Evolutionary conservation across 2,329 filamentous ascomycete genomes (phyloP).

Genomic region (Aspergillus piperis): DNA sequence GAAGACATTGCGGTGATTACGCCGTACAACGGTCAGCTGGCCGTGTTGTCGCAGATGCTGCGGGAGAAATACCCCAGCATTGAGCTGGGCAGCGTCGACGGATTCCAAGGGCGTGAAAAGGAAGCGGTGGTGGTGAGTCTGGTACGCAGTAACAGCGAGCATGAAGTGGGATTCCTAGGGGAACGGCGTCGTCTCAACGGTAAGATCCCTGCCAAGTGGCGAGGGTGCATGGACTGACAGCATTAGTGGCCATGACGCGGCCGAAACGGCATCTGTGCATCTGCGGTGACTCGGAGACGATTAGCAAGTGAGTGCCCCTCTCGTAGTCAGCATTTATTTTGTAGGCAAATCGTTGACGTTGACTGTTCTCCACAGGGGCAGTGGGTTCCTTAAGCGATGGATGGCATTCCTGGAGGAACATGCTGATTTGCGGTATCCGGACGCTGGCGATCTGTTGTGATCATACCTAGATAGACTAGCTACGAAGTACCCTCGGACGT

Average conservation of each 20-base stretch:
- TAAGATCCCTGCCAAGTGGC: constrained; percentile 49
- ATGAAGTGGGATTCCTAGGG: constrained; percentile 88
- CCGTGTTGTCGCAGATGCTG: constrained; percentile 71
- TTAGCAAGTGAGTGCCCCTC: constrained; percentile 68
- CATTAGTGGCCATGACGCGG: constrained; percentile 88
- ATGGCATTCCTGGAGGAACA: constrained; percentile 89
- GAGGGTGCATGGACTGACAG: constrained; percentile 5
- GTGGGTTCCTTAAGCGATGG: constrained; percentile 83
- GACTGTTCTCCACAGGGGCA: constrained; percentile 61
- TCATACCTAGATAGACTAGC: not conserved
- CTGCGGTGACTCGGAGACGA: constrained; percentile 91
- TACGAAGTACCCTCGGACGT: not conserved
- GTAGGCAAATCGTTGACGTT: not conserved
- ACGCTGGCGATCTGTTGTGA: constrained; percentile 48
- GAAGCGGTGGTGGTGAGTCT: constrained; percentile 91
- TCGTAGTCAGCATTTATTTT: not conserved
- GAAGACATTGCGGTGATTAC: constrained; percentile 92
- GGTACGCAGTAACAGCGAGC: constrained; percentile 84
- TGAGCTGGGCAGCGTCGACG: constrained; percentile 94
- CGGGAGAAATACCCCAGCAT: constrained; percentile 81
- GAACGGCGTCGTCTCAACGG: constrained; percentile 92
- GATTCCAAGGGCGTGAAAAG: constrained; percentile 96
- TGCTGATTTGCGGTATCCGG: constrained; percentile 86
- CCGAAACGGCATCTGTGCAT: constrained; percentile 87
- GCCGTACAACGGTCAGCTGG: constrained; percentile 93